Evolutionary conservation across 768 basidiomycete species (phyloP).

Genomic region (Amanita pseudoporphyria): DNA sequence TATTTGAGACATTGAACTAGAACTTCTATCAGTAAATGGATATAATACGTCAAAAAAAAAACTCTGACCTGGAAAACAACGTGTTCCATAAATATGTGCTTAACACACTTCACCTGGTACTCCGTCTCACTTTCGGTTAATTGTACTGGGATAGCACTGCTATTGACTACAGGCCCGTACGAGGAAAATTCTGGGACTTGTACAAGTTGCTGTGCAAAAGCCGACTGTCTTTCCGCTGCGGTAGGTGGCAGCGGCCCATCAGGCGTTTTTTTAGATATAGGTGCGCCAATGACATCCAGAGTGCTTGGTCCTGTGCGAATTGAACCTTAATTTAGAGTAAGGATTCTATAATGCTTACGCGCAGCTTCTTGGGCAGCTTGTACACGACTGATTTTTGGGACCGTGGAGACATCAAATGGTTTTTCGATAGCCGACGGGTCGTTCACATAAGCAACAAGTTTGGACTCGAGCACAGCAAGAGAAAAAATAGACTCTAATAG

Average conservation of each 20-base stretch:
- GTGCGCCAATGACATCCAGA: slow-evolving; percentile 75
- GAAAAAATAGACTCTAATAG: slow-evolving; percentile 86
- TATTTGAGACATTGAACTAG: slow-evolving; percentile 97
- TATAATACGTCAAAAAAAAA: not conserved
- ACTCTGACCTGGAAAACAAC: slow-evolving; percentile 86
- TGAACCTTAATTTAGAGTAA: slow-evolving; percentile 6
- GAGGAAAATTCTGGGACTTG: slow-evolving; percentile 78
- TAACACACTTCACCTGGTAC: slow-evolving; percentile 94
- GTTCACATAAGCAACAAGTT: slow-evolving; percentile 90
- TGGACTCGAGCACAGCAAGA: slow-evolving; percentile 78
- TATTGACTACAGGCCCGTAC: slow-evolving; percentile 85
- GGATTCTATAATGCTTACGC: slow-evolving; percentile 40
- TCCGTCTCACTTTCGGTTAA: slow-evolving; percentile 97
- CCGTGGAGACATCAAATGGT: slow-evolving; percentile 74
- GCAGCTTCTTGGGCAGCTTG: slow-evolving; percentile 86
- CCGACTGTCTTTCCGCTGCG: slow-evolving; percentile 80
- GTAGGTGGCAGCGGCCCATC: slow-evolving; percentile 67
- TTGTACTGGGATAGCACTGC: slow-evolving; percentile 66
- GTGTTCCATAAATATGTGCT: slow-evolving; percentile 93
- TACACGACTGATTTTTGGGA: slow-evolving; percentile 91
- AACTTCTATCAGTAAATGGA: slow-evolving; percentile 5
- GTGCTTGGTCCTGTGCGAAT: slow-evolving; percentile 64
- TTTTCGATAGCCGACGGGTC: slow-evolving; percentile 60
- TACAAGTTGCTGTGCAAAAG: slow-evolving; percentile 76
- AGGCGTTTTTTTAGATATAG: slow-evolving; percentile 45